Conservation (phyloP, 1,139 yeast species). For the Wickerhamomyces sp. region DNA sequence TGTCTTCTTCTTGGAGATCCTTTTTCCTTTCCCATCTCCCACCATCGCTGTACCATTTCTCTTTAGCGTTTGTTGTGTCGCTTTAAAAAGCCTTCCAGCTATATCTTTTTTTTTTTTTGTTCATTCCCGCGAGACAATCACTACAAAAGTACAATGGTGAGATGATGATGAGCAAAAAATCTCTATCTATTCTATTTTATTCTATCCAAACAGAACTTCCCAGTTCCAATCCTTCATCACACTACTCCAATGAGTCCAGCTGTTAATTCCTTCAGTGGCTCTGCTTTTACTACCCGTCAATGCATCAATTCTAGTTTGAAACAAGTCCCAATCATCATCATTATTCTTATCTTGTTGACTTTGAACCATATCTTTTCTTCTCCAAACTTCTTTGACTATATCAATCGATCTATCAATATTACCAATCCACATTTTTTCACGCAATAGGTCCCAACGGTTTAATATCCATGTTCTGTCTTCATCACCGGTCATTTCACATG, state of each 20-base stretch:
- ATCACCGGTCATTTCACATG: slow-evolving; percentile 56
- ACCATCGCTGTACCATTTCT: no score
- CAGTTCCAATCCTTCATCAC: slow-evolving; percentile 75
- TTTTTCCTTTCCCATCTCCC: no score
- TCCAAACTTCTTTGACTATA: slow-evolving; percentile 70
- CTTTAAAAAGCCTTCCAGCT: no score
- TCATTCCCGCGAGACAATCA: background rate
- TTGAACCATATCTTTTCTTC: slow-evolving; percentile 42
- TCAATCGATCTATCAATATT: slow-evolving; percentile 61
- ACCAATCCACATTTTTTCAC: slow-evolving; percentile 56
- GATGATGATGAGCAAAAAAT: no score
- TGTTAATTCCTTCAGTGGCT: slow-evolving; percentile 42
- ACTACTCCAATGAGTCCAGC: slow-evolving; percentile 61
- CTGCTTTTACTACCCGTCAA: slow-evolving; percentile 32
- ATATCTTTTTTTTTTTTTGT: no score
- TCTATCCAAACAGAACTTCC: slow-evolving; percentile 45
- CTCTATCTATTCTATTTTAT: background rate
- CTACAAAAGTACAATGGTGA: no score
- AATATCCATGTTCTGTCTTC: slow-evolving; percentile 62
- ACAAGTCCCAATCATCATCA: slow-evolving; percentile 13
- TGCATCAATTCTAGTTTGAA: slow-evolving; percentile 21
- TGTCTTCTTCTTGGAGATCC: no score
- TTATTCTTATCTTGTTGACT: background rate
- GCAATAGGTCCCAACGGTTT: slow-evolving; percentile 52
- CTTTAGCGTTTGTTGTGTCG: no score